These are phyloP conservation scores for Barbatosphaeria neglecta DNA, from an alignment of 495 filamentous ascomycete species.

Conservation along the genomic window DNA sequence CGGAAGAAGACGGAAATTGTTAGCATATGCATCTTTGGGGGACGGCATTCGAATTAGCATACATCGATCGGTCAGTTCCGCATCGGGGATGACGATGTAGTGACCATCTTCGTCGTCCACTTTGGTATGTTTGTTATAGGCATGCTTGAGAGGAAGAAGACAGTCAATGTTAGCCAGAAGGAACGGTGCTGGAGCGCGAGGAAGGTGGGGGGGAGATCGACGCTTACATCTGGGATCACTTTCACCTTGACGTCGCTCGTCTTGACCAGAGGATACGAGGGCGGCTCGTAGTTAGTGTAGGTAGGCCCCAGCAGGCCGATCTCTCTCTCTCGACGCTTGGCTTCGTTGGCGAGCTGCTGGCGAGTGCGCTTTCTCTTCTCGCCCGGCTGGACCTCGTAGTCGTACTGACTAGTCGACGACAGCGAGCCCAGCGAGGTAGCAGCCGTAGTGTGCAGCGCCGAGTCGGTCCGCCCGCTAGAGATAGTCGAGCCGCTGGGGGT, in stretches of 20 bases:
- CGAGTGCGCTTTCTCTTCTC: constrained; percentile 82
- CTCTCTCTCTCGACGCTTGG: constrained; percentile 60
- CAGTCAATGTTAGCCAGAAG: constrained; percentile 4
- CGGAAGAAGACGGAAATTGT: constrained; percentile 3
- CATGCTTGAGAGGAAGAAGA: constrained; percentile 24
- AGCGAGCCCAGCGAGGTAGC: constrained; percentile 74
- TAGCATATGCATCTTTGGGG: background rate
- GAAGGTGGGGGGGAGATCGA: background rate
- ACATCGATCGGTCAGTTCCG: constrained; percentile 81
- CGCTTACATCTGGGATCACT: constrained; percentile 71
- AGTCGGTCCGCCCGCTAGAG: constrained; percentile 81
- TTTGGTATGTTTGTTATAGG: constrained; percentile 39
- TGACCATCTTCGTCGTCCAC: constrained; percentile 95
- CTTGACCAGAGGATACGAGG: constrained; percentile 80
- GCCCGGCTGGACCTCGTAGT: constrained; percentile 44
- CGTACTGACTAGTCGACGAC: constrained; percentile 49
- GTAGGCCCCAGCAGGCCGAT: constrained; percentile 47
- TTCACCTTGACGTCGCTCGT: constrained; percentile 80
- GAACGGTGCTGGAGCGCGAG: constrained; percentile 1
- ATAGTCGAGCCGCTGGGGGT: constrained; percentile 57
- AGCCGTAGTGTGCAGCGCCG: constrained; percentile 73
- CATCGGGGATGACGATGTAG: constrained; percentile 80
- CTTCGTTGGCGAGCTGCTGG: constrained; percentile 67
- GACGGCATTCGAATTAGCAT: constrained; percentile 25
- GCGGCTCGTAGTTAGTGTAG: constrained; percentile 69